Evolutionary conservation across 140 eudicot species (phyloP).

Genomic region (Senecio squalidus): DNA sequence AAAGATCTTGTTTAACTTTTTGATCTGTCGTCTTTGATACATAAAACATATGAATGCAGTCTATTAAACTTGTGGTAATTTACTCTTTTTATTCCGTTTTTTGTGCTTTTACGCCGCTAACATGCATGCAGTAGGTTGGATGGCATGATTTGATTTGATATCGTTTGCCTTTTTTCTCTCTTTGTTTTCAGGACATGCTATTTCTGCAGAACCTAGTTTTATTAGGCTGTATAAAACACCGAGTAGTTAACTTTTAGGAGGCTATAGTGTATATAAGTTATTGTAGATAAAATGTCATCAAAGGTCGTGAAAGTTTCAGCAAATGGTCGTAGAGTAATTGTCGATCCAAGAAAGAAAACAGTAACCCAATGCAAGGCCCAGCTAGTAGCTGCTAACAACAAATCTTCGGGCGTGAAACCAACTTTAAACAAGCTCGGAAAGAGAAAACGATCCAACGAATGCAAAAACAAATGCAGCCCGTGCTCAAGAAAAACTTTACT

Average conservation of each 20-base stretch:
- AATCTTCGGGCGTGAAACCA: conserved; percentile 26
- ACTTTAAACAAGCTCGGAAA: conserved; percentile 44
- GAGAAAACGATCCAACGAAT: conserved; percentile 53
- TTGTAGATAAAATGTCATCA: conserved; percentile 56
- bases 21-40: no score
- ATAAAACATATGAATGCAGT: no score
- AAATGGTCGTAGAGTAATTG: conserved; percentile 42
- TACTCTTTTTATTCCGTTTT: no score
- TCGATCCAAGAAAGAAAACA: conserved; percentile 57
- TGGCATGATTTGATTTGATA: no score
- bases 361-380: conserved; percentile 32
- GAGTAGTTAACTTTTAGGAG: conserved; percentile 23
- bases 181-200: conserved; percentile 28
- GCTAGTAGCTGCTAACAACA: conserved; percentile 20
- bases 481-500: conserved; percentile 39
- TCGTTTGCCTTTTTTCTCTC: background rate
- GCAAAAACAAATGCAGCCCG: conserved; percentile 27
- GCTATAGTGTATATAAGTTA: conserved; percentile 31
- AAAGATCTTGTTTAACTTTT: no score
- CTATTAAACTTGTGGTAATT: no score
- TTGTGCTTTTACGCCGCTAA: no score
- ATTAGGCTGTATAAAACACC: conserved; percentile 17
- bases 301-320: conserved; percentile 55
- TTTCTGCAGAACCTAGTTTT: conserved; percentile 19
- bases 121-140: no score